A percentile compares a stretch with the other conserved stretches of the same genome.
Evolutionary conservation across 768 basidiomycete species (phyloP).

Genomic region (Ramaria sp.): DNA sequence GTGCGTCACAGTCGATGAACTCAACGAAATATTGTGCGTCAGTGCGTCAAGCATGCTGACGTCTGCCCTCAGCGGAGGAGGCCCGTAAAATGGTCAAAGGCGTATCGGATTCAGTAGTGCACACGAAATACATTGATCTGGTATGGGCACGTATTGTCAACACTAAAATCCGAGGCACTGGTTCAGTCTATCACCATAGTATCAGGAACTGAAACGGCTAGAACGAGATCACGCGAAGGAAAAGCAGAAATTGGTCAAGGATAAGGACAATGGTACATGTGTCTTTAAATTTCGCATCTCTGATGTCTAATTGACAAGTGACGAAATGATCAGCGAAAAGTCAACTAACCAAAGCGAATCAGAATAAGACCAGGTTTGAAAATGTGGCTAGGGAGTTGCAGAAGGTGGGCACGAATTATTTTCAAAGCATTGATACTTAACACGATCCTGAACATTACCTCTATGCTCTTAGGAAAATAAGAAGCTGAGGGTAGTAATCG

Average conservation of each 20-base stretch:
- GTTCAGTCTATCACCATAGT: conserved; percentile 34
- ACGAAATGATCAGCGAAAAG: conserved; percentile 49
- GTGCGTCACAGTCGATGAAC: conserved; percentile 29
- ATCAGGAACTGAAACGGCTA: conserved; percentile 76
- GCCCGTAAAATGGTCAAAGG: conserved; percentile 79
- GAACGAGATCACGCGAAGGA: conserved; percentile 88
- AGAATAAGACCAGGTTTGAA: conserved; percentile 84
- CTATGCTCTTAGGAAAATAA: conserved; percentile 63
- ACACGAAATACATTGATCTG: conserved; percentile 81
- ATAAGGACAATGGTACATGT: conserved; percentile 73
- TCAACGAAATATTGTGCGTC: background rate
- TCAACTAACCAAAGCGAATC: conserved; percentile 79
- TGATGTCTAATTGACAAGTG: conserved; percentile 8
- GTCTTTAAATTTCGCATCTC: conserved; percentile 4
- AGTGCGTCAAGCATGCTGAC: conserved; percentile 13
- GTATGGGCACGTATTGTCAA: conserved; percentile 32
- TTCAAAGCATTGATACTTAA: background rate
- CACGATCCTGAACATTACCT: too few species aligned
- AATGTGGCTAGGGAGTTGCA: conserved; percentile 81
- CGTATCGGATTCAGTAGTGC: conserved; percentile 71
- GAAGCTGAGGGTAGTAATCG: conserved; percentile 55
- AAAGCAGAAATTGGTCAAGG: conserved; percentile 83
- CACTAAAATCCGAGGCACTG: conserved; percentile 2
- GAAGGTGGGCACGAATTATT: conserved; percentile 40
- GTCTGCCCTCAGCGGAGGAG: conserved; percentile 56